These are phyloP conservation scores for Cercophora sp. DNA, from an alignment of 495 filamentous ascomycete genomes.

Conservation along the genomic window DNA sequence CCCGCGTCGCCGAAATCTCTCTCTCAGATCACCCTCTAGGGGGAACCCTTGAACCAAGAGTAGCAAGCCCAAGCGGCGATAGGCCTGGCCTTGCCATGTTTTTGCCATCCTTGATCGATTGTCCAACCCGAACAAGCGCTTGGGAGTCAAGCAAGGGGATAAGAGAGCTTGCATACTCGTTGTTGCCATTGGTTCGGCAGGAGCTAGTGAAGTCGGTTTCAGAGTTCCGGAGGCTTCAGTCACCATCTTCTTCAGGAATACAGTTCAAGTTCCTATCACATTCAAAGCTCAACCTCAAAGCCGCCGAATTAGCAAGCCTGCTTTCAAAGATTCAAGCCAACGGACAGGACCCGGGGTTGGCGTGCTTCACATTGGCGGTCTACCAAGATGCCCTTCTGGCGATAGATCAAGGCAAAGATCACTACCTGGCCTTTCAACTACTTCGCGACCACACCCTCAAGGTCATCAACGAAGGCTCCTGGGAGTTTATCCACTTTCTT, in stretches of 20 bases:
- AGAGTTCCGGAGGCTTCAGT: conserved; percentile 30
- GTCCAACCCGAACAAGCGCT: conserved; percentile 53
- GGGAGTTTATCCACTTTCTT: conserved; percentile 60
- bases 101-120: conserved; percentile 57
- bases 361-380: conserved; percentile 39
- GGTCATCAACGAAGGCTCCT: conserved; percentile 33
- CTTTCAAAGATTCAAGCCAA: conserved; percentile 10
- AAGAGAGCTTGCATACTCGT: conserved; percentile 56
- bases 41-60: neutral
- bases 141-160: conserved; percentile 56
- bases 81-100: conserved; percentile 57
- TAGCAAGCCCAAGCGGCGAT: conserved; percentile 12
- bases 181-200: conserved; percentile 41
- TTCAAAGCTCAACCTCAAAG: conserved; percentile 6
- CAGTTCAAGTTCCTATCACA: conserved; percentile 9
- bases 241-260: conserved; percentile 19
- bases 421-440: conserved; percentile 22
- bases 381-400: conserved; percentile 42
- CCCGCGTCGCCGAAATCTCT: conserved; percentile 40
- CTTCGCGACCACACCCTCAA: conserved; percentile 21
- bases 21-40: conserved; percentile 28
- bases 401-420: conserved; percentile 24
- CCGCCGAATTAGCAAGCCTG: conserved; percentile 1
- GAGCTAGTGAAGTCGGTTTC: conserved; percentile 12
- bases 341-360: conserved; percentile 5